phyloP scores from a whole-genome alignment of 108 stramenopile genomes.

The Fistulifera pelliculosa region DNA sequence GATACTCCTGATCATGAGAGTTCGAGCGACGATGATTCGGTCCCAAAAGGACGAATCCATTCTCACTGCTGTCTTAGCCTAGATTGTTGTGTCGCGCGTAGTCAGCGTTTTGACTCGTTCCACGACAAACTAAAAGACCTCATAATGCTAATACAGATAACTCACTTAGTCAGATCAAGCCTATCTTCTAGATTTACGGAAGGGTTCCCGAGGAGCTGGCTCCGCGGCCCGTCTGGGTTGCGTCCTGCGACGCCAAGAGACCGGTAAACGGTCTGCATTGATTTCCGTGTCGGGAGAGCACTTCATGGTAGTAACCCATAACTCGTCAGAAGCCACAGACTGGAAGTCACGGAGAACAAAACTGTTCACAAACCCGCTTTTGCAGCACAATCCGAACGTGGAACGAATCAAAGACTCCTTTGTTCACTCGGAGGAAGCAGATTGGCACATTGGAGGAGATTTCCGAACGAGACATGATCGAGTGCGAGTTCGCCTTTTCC shows the following conservation, averaged over 20 bases:
- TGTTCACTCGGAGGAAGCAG: slow-evolving; percentile 30
- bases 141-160: too few species aligned
- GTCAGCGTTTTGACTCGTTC: too few species aligned
- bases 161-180: too few species aligned
- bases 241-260: slow-evolving; percentile 5
- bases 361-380: slow-evolving; percentile 23
- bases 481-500: slow-evolving; percentile 3
- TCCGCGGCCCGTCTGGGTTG: too few species aligned
- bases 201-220: too few species aligned
- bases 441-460: slow-evolving; percentile 28
- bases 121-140: too few species aligned
- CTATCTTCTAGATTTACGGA: too few species aligned
- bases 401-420: slow-evolving; percentile 22
- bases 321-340: slow-evolving; percentile 11
- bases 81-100: too few species aligned
- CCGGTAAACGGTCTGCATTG: slow-evolving; percentile 18
- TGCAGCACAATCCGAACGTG: slow-evolving; percentile 34
- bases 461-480: slow-evolving; percentile 45
- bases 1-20: too few species aligned
- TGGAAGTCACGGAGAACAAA: slow-evolving; percentile 30
- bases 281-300: slow-evolving; percentile 7
- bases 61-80: too few species aligned
- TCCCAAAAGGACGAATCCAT: too few species aligned
- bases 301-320: slow-evolving; percentile 15
- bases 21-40: too few species aligned